Base-by-base conservation (phyloP, 2,329 filamentous ascomycete genomes). In the Curvularia hawaiiensis region DNA sequence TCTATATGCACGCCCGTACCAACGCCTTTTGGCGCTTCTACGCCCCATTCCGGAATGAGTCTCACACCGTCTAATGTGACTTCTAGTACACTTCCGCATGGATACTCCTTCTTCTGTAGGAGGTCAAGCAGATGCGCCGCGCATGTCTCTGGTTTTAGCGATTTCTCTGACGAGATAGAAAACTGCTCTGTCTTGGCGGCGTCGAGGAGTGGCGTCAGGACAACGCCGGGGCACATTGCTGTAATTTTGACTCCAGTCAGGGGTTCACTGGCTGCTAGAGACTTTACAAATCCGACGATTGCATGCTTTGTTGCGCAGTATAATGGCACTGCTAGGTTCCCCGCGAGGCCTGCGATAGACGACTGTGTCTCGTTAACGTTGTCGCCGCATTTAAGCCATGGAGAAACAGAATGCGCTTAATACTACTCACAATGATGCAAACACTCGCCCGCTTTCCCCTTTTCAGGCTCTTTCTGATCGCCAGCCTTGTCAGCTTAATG, bases 251-350 rank as follows among this genome's bases (percentile, higher is more conserved):
- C 67, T 35, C 69, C 68, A 2, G 70, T 73, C 24, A 73, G 50
- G 11, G 62, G 26, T 28, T 74, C 71, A 3, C 59, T 67, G 31
- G 61, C 48, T 43, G 59, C 65, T 47, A 74, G 56, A 2, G 63
- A 71, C 54, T 74, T 73, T 20, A 71, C 66, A 47, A 73, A 74
- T 40, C 71, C 70, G 8, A 73, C 62, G 8, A 74, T 61, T 12
- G 71, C 70, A 44, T 74, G 71, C 47, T 74, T 73, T 0, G 69
- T 73, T 12, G 71, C 71, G 40, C 64, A 69, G 50, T 74, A 74
- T 10, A 74, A 56, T 0, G 71, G 70, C 10, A 66, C 66, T 24
- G 66, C 65, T n/a, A 70, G 50, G 44, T 44, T 68, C 12, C 69
- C 69, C 30, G 53, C n/a, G 9, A 73, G 51, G 1, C 71, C 71